Evolutionary conservation across 2,329 filamentous ascomycete genomes (phyloP), one percentile per base, ranked within the genome.

Genomic region (Fusarium oxysporum): DNA sequence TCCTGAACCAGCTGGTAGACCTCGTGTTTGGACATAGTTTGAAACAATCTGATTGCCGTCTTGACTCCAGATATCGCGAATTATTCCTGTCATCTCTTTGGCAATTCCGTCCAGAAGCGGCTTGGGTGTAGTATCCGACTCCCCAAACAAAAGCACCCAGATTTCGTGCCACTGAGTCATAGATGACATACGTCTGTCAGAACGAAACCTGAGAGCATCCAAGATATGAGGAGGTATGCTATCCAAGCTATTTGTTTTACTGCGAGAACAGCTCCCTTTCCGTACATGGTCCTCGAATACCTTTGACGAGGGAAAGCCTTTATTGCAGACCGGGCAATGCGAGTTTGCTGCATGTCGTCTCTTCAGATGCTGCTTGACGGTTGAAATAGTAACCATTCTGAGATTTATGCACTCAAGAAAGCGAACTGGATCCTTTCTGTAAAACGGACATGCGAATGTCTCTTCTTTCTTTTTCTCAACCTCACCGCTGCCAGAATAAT

Each of bases 361-460:
- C 23, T 53, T 53, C 6, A 60, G 11, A 13, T 60, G 57, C n/a
- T 60, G 57, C 37, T 60, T 60, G 28, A 60, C 57, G 16, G 43
- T 38, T 16, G 57, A 35, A 37, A 60, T 60, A n/a, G 35, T 30
- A 25, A 37, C 35, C 57, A 60, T 28, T 30, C 33, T 53, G 10
- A 60, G n/a, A 47, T 23, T 53, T 19, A 60, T 60, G 35, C 57
- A 60, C 7, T 60, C 45, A 14, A 60, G 38, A 23, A 43, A 53
- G 8, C 45, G 57, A 21, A 53, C 30, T 28, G 57, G 57, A 23
- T 60, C 35, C 17, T 30, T 53, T 43, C 57, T 60, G n/a, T 53
- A 60, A 43, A 60, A 60, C 4, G 57, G 57, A 14, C 57, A 60
- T 9, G 37, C 57, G 35, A 60, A 60, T 30, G 37, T 53, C 45